Conservation (phyloP, 768 basidiomycete species). For the Suillus brevipes region DNA sequence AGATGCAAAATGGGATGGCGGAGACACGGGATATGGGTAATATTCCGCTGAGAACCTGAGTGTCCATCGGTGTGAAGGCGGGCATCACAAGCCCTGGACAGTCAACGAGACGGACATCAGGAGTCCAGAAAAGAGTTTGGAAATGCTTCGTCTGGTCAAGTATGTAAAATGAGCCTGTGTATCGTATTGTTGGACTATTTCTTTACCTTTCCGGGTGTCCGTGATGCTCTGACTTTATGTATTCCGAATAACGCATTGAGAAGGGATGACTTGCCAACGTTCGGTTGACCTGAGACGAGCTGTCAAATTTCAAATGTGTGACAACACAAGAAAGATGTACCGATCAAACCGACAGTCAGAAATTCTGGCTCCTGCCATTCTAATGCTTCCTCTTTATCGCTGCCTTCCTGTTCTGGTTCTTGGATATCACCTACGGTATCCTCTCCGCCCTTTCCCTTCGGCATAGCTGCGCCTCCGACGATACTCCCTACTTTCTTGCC, state of each 20-base stretch:
- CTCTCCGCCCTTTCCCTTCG: slow-evolving; percentile 25
- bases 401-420: slow-evolving; percentile 27
- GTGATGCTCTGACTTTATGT: slow-evolving; percentile 76
- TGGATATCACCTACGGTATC: slow-evolving; percentile 15
- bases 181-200: not conserved
- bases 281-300: slow-evolving; percentile 71
- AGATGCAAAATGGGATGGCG: slow-evolving; percentile 82
- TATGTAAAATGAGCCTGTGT: not conserved
- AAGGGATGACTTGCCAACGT: slow-evolving; percentile 92
- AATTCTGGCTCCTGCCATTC: slow-evolving; percentile 48
- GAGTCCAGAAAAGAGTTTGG: slow-evolving; percentile 89
- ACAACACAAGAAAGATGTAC: slow-evolving; percentile 33
- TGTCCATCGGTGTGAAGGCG: slow-evolving; percentile 76
- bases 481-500: slow-evolving; percentile 44
- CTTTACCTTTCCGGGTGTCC: slow-evolving; percentile 81
- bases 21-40: slow-evolving; percentile 82
- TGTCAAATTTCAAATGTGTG: not conserved
- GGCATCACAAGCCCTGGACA: slow-evolving; percentile 96
- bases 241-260: slow-evolving; percentile 88
- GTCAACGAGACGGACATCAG: slow-evolving; percentile 86
- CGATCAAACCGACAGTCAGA: slow-evolving; percentile 82
- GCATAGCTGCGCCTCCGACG: slow-evolving; percentile 44
- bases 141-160: slow-evolving; percentile 82
- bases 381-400: slow-evolving; percentile 15
- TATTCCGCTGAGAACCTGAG: slow-evolving; percentile 70